Percentiles rank a stretch among this genome's conserved stretches.
phyloP scores from a whole-genome alignment of 202 grass and related monocot genomes.

The Schoenoplectus tabernaemontani region DNA sequence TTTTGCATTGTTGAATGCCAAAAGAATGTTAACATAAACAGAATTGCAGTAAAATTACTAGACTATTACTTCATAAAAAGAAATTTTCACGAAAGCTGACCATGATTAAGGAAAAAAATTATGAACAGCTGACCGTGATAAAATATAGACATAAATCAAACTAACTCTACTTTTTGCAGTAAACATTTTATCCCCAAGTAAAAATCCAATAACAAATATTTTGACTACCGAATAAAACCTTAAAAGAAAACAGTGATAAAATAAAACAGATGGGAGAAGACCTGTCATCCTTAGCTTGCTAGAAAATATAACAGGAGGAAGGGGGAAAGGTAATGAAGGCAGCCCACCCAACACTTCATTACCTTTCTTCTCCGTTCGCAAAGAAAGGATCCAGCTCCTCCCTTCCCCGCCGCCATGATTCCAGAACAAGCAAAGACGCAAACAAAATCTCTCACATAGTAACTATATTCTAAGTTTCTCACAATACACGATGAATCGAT shows the following conservation, averaged over 20 bases:
- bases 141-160: background rate
- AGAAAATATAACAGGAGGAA: background rate
- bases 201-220: background rate
- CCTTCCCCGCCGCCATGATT: background rate
- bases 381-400: background rate
- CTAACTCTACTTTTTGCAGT: background rate
- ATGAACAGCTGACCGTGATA: background rate
- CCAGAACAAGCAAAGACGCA: background rate
- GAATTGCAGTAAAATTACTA: background rate
- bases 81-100: background rate
- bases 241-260: background rate
- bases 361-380: background rate
- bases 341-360: background rate
- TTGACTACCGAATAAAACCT: background rate
- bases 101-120: background rate
- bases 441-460: slow-evolving; percentile 7
- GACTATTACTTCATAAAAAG: background rate
- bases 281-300: background rate
- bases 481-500: background rate
- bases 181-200: background rate
- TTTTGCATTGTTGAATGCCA: too few relatives aligned
- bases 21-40: too few relatives aligned
- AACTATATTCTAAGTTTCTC: background rate
- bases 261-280: background rate
- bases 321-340: background rate